Evolutionary conservation across 106 monocot genomes (phyloP).

Genomic region (Vanilla planifolia): DNA sequence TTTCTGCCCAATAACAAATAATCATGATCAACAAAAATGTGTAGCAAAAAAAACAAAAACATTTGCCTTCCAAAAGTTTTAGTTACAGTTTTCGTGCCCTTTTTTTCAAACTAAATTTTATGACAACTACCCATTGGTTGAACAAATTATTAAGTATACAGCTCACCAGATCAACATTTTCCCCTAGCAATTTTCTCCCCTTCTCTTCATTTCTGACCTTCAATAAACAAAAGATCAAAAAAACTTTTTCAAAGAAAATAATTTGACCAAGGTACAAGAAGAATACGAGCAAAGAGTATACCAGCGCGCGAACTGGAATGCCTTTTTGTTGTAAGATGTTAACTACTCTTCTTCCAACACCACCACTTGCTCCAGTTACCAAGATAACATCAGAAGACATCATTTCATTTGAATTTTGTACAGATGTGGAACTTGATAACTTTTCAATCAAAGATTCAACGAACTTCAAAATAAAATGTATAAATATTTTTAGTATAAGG

Average conservation of each 20-base stretch:
- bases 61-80: too few relatives aligned
- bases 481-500: not conserved
- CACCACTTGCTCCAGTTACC: slow-evolving; percentile 93
- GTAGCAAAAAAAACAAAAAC: too few relatives aligned
- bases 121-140: too few relatives aligned
- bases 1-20: too few relatives aligned
- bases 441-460: slow-evolving; percentile 62
- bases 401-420: slow-evolving; percentile 43
- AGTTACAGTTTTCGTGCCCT: too few relatives aligned
- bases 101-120: not conserved
- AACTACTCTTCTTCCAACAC: slow-evolving; percentile 93
- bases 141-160: not conserved
- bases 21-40: too few relatives aligned
- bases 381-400: slow-evolving; percentile 60
- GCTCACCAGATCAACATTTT: slow-evolving; percentile 82
- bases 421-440: slow-evolving; percentile 28
- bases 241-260: not conserved
- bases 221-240: slow-evolving; percentile 6
- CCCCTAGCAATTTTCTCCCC: slow-evolving; percentile 80
- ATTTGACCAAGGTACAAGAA: not conserved
- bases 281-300: slow-evolving; percentile 26
- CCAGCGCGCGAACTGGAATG: slow-evolving; percentile 70
- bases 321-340: slow-evolving; percentile 69
- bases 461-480: slow-evolving; percentile 39
- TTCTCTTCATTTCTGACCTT: slow-evolving; percentile 94